These are phyloP conservation scores for Alternaria sp. DNA, from an alignment of 2,329 filamentous ascomycete genomes.

Conservation along the genomic window DNA sequence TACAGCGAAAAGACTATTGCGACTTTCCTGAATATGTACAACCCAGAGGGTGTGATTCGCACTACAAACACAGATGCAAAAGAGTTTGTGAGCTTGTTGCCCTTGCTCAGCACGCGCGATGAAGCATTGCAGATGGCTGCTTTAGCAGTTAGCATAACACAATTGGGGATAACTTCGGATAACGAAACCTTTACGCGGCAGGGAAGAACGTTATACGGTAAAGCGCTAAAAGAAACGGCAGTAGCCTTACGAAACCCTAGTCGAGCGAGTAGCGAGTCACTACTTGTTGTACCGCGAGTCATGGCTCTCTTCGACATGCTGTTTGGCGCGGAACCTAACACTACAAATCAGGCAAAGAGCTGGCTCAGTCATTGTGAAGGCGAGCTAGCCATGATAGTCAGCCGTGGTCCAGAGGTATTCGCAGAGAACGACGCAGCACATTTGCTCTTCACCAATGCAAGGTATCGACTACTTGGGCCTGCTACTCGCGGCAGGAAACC, in stretches of 20 bases:
- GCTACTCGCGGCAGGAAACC: conserved; percentile 50
- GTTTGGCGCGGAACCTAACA: conserved; percentile 38
- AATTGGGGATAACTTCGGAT: conserved; percentile 30
- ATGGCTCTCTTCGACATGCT: conserved; percentile 41
- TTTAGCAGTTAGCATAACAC: conserved; percentile 37
- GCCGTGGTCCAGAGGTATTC: conserved; percentile 31
- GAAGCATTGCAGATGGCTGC: conserved; percentile 37
- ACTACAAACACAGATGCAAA: conserved; percentile 20
- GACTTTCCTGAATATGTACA: conserved; percentile 35
- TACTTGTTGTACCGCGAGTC: conserved; percentile 39
- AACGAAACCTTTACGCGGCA: conserved; percentile 30
- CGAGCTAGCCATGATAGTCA: conserved; percentile 35
- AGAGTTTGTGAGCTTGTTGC: conserved; percentile 28
- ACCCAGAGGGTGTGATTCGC: conserved; percentile 18
- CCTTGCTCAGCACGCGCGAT: conserved; percentile 32
- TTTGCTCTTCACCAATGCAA: conserved; percentile 35
- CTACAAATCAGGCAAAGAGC: conserved; percentile 33
- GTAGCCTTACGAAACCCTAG: conserved; percentile 29
- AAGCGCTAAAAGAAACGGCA: conserved; percentile 35
- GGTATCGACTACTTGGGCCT: conserved; percentile 32
- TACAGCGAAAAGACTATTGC: conserved; percentile 36
- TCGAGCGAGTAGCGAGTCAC: conserved; percentile 31
- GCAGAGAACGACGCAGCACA: conserved; percentile 29
- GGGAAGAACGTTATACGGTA: conserved; percentile 38
- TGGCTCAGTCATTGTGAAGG: conserved; percentile 44